phyloP scores from a whole-genome alignment of 169 alveolate genomes.

The Plasmodium falciparum region DNA sequence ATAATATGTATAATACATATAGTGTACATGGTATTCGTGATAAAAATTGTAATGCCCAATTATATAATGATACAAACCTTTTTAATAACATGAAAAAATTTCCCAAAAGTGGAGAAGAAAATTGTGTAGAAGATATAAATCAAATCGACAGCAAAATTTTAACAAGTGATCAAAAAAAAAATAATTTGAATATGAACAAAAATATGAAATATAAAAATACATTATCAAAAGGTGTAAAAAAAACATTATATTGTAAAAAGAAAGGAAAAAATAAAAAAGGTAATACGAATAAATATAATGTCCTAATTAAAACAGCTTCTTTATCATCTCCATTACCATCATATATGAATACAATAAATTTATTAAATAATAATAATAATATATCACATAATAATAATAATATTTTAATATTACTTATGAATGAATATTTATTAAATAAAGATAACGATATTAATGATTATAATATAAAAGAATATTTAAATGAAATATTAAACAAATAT shows the following conservation, averaged over 20 bases:
- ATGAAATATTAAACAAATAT: neutral
- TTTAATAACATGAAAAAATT: too few relatives aligned
- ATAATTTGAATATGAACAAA: neutral
- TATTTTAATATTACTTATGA: neutral
- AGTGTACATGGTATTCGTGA: too few relatives aligned
- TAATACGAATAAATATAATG: neutral
- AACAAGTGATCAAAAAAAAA: too few relatives aligned
- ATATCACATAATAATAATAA: neutral
- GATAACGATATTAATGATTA: neutral
- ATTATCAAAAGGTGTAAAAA: neutral
- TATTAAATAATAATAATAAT: too few relatives aligned
- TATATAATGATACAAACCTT: too few relatives aligned
- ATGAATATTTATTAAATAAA: conserved; percentile 1
- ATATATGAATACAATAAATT: too few relatives aligned
- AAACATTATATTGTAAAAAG: neutral
- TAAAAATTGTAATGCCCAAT: too few relatives aligned
- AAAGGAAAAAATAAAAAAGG: neutral
- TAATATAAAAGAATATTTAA: neutral
- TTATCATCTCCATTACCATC: too few relatives aligned
- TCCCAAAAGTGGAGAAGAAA: too few relatives aligned
- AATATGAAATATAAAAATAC: neutral
- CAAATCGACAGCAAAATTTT: too few relatives aligned
- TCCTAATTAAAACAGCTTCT: neutral
- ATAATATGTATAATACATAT: too few relatives aligned
- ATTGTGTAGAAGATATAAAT: too few relatives aligned